Percentiles rank a stretch among this genome's conserved stretches.
phyloP scores from a whole-genome alignment of 306 rosid genomes.

The Malus orientalis region DNA sequence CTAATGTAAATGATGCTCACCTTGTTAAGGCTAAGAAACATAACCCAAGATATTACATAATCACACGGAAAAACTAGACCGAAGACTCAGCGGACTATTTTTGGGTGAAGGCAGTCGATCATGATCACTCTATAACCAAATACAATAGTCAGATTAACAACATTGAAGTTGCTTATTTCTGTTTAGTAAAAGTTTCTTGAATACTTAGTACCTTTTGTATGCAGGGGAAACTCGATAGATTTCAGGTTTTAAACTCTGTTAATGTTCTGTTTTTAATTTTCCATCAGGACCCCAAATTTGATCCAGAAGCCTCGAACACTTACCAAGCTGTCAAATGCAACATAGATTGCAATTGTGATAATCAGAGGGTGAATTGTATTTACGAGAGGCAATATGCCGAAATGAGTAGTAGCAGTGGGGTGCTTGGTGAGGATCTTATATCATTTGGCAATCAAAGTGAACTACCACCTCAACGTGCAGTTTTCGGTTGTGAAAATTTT shows the following conservation, averaged over 20 bases:
- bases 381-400: slow-evolving; percentile 95
- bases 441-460: slow-evolving; percentile 77
- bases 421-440: slow-evolving; percentile 76
- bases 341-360: slow-evolving; percentile 64
- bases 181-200: neutral
- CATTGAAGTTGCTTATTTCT: neutral
- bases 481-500: slow-evolving; percentile 83
- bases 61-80: neutral
- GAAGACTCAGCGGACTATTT: neutral
- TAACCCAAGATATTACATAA: neutral
- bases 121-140: neutral
- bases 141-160: neutral
- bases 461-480: slow-evolving; percentile 66
- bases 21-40: neutral
- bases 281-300: slow-evolving; percentile 73
- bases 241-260: neutral
- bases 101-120: neutral
- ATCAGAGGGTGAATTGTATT: slow-evolving; percentile 46
- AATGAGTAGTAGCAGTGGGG: slow-evolving; percentile 84
- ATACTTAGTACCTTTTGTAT: neutral
- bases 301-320: slow-evolving; percentile 66
- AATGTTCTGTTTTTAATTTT: slow-evolving; percentile 13
- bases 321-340: slow-evolving; percentile 74
- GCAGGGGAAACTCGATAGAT: neutral
- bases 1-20: neutral